These are phyloP conservation scores for Blastocystis sp. DNA, from an alignment of 352 stramenopile genomes.

Conservation along the genomic window DNA sequence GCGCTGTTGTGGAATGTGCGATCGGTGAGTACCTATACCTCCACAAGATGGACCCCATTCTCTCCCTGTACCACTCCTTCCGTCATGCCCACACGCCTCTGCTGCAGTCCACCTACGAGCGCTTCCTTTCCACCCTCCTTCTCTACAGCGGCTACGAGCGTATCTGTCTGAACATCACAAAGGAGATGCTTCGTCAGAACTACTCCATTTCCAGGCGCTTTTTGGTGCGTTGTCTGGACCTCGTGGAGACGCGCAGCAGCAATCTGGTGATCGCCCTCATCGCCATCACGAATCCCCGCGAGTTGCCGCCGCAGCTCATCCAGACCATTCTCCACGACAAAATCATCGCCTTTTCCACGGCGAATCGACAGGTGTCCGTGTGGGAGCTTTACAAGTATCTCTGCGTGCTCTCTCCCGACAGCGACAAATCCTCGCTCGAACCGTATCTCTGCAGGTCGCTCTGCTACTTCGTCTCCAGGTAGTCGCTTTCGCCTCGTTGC, in stretches of 20 bases:
- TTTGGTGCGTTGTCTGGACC: not conserved
- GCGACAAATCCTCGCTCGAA: not conserved
- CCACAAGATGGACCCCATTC: not conserved
- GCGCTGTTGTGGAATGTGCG: not conserved
- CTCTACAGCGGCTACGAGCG: not conserved
- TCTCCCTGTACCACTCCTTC: not conserved
- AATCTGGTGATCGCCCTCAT: slow-evolving; percentile 29
- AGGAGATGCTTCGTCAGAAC: slow-evolving; percentile 29
- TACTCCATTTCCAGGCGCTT: not conserved
- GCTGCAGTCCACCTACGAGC: not conserved
- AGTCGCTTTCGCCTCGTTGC: not conserved
- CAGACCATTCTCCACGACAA: not conserved
- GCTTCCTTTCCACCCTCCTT: not conserved
- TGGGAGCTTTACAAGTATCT: slow-evolving; percentile 52
- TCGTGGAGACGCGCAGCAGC: not conserved
- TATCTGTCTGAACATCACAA: slow-evolving; percentile 39
- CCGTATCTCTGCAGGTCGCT: not conserved
- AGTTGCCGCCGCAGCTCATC: not conserved
- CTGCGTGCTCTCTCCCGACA: not conserved
- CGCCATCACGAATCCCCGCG: not conserved
- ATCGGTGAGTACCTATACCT: slow-evolving; percentile 3
- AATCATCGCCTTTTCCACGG: not conserved
- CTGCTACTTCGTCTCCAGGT: slow-evolving; percentile 26
- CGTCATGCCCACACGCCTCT: not conserved
- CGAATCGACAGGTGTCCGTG: not conserved